Evolutionary conservation across 371 early-diverging fungal genomes (phyloP).

Genomic region (Mortierella sp.): DNA sequence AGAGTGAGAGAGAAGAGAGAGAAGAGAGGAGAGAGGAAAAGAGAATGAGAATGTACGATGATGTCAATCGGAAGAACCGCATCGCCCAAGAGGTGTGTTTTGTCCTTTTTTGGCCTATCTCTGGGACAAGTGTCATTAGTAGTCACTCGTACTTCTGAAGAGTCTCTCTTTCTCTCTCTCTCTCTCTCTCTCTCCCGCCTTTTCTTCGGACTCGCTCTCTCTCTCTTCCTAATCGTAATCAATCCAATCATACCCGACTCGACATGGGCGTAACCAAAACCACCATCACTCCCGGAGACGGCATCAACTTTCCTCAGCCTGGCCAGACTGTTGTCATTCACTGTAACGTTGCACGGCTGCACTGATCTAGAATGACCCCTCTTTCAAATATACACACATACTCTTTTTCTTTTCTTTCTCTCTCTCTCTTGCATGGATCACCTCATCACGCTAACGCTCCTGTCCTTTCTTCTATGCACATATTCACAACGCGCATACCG

Average conservation of each 20-base stretch:
- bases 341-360: constrained; percentile 66
- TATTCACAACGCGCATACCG: background rate
- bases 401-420: background rate
- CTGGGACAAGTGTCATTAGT: too few species aligned
- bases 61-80: too few species aligned
- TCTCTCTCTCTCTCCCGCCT: background rate
- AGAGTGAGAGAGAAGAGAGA: background rate
- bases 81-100: constrained; percentile 1
- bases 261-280: constrained; percentile 48
- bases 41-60: constrained; percentile 4
- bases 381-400: background rate
- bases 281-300: constrained; percentile 77
- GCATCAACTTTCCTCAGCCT: constrained; percentile 85
- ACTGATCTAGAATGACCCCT: background rate
- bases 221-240: background rate
- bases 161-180: background rate
- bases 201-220: background rate
- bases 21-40: background rate
- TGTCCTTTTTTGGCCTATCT: background rate
- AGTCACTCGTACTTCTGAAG: too few species aligned
- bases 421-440: background rate
- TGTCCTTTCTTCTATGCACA: too few species aligned
- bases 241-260: background rate
- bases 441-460: background rate
- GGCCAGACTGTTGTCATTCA: constrained; percentile 82